Conservation (phyloP, 495 filamentous ascomycete genomes). For the Daldinia bambusicola region DNA sequence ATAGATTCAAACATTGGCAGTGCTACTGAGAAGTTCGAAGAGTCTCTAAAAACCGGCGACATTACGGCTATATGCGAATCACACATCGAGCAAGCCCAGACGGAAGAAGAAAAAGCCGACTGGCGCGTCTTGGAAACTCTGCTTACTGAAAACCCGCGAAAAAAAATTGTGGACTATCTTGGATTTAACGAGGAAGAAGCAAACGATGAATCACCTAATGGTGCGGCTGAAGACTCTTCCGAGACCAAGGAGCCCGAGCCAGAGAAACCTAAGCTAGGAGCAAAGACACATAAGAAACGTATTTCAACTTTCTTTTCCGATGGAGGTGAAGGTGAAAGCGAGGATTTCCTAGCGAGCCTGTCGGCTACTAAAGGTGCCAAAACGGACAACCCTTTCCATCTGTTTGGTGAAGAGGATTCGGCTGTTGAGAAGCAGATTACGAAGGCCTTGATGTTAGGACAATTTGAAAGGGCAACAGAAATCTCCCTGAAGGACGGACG, state of each 20-base stretch:
- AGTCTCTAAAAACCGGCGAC: conserved; percentile 79
- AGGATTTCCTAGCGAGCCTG: conserved; percentile 85
- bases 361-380: conserved; percentile 63
- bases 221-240: conserved; percentile 47
- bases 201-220: conserved; percentile 64
- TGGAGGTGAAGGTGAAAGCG: conserved; percentile 74
- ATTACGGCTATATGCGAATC: conserved; percentile 81
- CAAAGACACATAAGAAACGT: conserved; percentile 63
- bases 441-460: conserved; percentile 82
- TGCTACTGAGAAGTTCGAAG: conserved; percentile 87
- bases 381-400: conserved; percentile 64
- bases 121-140: conserved; percentile 95
- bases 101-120: conserved; percentile 91
- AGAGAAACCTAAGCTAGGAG: conserved; percentile 54
- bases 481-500: conserved; percentile 87
- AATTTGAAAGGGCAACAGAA: conserved; percentile 90
- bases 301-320: conserved; percentile 84
- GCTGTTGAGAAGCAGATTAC: conserved; percentile 88
- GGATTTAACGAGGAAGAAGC: conserved; percentile 76
- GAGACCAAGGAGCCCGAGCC: conserved; percentile 56
- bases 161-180: conserved; percentile 84
- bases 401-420: conserved; percentile 82
- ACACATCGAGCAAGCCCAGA: conserved; percentile 75
- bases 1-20: conserved; percentile 85
- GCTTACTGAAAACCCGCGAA: conserved; percentile 80